These are phyloP conservation scores for Mycotypha africana DNA, from an alignment of 371 early-diverging fungal genomes.

Conservation along the genomic window DNA sequence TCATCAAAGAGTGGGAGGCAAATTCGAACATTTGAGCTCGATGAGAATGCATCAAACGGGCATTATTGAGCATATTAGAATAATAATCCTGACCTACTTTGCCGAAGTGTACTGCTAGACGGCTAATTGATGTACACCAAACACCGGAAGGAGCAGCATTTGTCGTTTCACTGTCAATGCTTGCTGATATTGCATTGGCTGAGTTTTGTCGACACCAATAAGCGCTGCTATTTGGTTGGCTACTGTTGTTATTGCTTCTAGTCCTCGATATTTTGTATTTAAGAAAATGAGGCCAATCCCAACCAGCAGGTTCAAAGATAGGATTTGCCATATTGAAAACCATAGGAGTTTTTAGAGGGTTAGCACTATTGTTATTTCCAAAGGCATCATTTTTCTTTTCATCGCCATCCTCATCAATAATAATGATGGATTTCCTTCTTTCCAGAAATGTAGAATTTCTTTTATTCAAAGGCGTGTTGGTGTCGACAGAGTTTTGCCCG, in stretches of 20 bases:
- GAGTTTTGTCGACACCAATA: slow-evolving; percentile 12
- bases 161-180: background rate
- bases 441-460: slow-evolving; percentile 15
- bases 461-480: background rate
- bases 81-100: slow-evolving; percentile 28
- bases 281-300: slow-evolving; percentile 28
- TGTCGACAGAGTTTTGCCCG: background rate
- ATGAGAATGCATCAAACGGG: slow-evolving; percentile 23
- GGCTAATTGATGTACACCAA: slow-evolving; percentile 23
- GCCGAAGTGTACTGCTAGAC: slow-evolving; percentile 21
- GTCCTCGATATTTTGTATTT: slow-evolving; percentile 15
- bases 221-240: slow-evolving; percentile 1
- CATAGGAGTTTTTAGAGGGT: background rate
- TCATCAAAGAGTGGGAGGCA: slow-evolving; percentile 21
- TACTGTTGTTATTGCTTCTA: background rate
- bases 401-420: background rate
- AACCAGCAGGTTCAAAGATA: slow-evolving; percentile 29
- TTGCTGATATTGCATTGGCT: background rate
- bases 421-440: slow-evolving; percentile 16
- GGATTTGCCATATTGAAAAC: slow-evolving; percentile 27
- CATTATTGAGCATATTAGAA: slow-evolving; percentile 26
- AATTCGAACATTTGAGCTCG: slow-evolving; percentile 27
- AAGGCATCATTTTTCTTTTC: background rate
- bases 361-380: background rate
- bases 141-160: slow-evolving; percentile 1